Percentiles rank a stretch among this genome's conserved stretches.
phyloP scores from a whole-genome alignment of 345 rosid genomes.

The Gossypium mustelinum region DNA sequence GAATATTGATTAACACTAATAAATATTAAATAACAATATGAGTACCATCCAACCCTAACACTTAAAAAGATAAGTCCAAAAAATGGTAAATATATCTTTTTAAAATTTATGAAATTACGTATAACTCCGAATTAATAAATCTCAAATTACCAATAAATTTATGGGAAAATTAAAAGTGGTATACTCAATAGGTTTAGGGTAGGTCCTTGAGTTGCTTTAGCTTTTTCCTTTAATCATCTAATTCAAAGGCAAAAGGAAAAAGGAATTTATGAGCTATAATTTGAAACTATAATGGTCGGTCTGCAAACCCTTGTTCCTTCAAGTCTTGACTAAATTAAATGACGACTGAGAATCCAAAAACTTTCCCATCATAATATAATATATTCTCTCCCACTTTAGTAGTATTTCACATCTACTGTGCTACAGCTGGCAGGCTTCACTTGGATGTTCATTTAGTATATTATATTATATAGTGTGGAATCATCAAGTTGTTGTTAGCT shows the following conservation, averaged over 20 bases:
- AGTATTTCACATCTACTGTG: not conserved
- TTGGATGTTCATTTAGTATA: not conserved
- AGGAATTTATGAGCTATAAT: not conserved
- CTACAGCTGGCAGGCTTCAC: slow-evolving; percentile 15
- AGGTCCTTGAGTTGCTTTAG: not conserved
- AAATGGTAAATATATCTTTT: no score
- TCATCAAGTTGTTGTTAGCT: not conserved
- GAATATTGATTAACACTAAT: no score
- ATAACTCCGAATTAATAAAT: no score
- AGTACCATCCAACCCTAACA: no score
- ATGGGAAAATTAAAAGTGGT: not conserved
- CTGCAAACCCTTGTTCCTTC: not conserved
- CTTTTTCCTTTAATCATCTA: not conserved
- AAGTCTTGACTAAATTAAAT: not conserved
- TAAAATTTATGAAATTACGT: no score
- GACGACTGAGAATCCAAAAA: slow-evolving; percentile 30
- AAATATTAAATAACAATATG: no score
- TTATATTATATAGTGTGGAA: not conserved
- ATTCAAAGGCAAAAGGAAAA: not conserved
- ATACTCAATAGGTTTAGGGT: not conserved
- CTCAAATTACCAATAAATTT: no score
- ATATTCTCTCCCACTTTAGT: not conserved
- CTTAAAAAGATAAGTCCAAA: no score
- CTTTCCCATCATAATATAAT: not conserved
- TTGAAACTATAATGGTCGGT: slow-evolving; percentile 30